Evolutionary conservation across 805 yeast genomes (phyloP), one percentile per base, ranked within the genome.

Genomic region (Saccharomyces mikatae): DNA sequence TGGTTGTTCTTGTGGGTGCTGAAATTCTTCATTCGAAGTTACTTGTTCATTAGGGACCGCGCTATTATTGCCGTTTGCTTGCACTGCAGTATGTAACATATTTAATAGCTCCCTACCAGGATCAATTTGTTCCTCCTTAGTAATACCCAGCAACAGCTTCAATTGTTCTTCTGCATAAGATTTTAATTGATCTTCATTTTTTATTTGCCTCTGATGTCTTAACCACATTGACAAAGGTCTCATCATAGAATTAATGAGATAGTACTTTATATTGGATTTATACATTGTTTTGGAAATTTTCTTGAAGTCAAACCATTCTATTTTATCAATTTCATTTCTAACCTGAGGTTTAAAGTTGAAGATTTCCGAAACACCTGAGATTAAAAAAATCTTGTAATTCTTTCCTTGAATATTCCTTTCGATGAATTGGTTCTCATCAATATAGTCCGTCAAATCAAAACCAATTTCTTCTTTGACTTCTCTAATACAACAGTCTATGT

Each of bases 401-500:
- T 94, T 92, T 6, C 94, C 96, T 51, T 76, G 74, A 26, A 89
- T 80, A 3, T 89, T 87, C 66, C 96, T 79, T 66, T 92, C 97
- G 51, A 90, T 78, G 59, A 79, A 88, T 56, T 86, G 89, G 41
- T 83, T 79, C 56, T 84, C 86, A 58, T 82, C 80, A 47, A 91
- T 76, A 58, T 78, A 80, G 17, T 81, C 82, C 0, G 84, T 71
- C 50, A 89, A 84, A 69, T 94, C 95, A 64, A 85, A 91, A 0
- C 98, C 96, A 14, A 91, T 92, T 70, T 94, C 99, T 71, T 94
- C 99, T 58, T 79, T 79, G 24, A 88, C 90, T 68, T 94, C 99
- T 63, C 99, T 80, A 13, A 89, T 71, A 4, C 98, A 97, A 74
- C 99, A 95, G 52, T 80, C 83, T 5, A 82, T 78, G 69, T 94